A percentile compares a stretch with the other conserved stretches of the same genome.
phyloP scores from a whole-genome alignment of 208 protist genomes.

The Blechomonas ayalai region DNA sequence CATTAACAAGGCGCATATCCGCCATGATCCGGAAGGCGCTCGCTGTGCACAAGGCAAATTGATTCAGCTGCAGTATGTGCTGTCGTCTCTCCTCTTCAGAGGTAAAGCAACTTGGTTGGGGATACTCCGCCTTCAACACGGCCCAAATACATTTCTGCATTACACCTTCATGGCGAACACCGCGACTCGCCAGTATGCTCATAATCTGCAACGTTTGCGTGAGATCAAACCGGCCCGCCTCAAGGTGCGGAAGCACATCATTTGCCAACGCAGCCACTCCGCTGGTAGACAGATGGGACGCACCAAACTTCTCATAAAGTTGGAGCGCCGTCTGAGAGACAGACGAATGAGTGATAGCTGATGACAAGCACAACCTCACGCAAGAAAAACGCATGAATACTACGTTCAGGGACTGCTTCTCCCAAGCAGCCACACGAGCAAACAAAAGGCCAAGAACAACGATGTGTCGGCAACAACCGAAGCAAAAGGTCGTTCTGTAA shows the following conservation, averaged over 20 bases:
- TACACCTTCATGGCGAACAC: conserved; percentile 56
- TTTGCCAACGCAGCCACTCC: conserved; percentile 12
- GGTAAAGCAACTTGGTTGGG: neutral
- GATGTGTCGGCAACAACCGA: too few species aligned
- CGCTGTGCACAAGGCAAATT: conserved; percentile 34
- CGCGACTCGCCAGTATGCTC: conserved; percentile 12
- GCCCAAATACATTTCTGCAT: conserved; percentile 54
- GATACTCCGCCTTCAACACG: conserved; percentile 45
- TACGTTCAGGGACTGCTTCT: too few species aligned
- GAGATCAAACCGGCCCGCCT: conserved; percentile 4
- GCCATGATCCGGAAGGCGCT: conserved; percentile 44
- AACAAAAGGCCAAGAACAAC: too few species aligned
- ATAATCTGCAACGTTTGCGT: conserved; percentile 4
- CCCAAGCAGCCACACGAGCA: too few species aligned
- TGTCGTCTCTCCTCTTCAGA: neutral
- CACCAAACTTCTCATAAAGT: conserved; percentile 12
- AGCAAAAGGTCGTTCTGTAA: too few species aligned
- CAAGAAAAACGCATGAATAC: too few species aligned
- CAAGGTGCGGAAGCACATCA: conserved; percentile 1
- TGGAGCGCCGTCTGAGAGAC: too few species aligned
- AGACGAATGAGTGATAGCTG: too few species aligned
- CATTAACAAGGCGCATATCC: conserved; percentile 38
- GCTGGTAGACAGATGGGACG: conserved; percentile 8
- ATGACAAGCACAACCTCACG: too few species aligned
- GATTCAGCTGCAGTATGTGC: neutral